Evolutionary conservation across 257 asterid species (phyloP), one percentile per base, ranked within the genome.

Genomic region (Plectranthus barbatus): DNA sequence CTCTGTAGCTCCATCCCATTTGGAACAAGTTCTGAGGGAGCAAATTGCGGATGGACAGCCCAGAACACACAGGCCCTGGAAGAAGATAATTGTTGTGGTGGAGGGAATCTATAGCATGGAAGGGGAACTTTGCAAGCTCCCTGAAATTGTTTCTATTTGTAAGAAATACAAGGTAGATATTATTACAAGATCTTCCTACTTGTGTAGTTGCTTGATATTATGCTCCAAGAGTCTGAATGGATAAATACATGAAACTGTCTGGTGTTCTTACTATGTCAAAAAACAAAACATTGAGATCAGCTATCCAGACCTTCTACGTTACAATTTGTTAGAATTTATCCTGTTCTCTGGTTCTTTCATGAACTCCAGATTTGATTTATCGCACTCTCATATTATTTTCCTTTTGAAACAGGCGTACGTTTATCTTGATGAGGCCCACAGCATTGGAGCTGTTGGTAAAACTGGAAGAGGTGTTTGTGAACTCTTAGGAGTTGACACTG

Each of bases 101-200:
- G 99, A 93, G 79, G 99, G 99, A 53, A 93, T 93, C 67, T 93
- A 93, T 76, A 89, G 99, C 71, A 93, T 93, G 97, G 99, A 93
- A 70, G 99, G 99, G 56, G 99, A 93, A 71, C 86, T 93, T 42
- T 93, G 99, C 84, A 77, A 90, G 66, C 95, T 93, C 68, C 99
- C 99, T 42, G 99, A 93, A 75, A 85, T 93, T 69, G 97, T 93
- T 42, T 69, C 95, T 61, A 76, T 90, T 67, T 90, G 99, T 94
- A 93, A 93, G 80, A 93, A 93, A 77, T 90, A 83, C 85, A 93
- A 90, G 97, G 99, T 93, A 70, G 42, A 40, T 63, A 67, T 66
- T 24, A 41, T 13, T 49, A 31, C 68, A 55, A 58, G 69, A 36
- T 18, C 18, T 2, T 17, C 23, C 70, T 56, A 45, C 60, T 26